These are phyloP conservation scores for Volvariella volvacea DNA, from an alignment of 1,284 basidiomycete genomes.

Conservation along the genomic window DNA sequence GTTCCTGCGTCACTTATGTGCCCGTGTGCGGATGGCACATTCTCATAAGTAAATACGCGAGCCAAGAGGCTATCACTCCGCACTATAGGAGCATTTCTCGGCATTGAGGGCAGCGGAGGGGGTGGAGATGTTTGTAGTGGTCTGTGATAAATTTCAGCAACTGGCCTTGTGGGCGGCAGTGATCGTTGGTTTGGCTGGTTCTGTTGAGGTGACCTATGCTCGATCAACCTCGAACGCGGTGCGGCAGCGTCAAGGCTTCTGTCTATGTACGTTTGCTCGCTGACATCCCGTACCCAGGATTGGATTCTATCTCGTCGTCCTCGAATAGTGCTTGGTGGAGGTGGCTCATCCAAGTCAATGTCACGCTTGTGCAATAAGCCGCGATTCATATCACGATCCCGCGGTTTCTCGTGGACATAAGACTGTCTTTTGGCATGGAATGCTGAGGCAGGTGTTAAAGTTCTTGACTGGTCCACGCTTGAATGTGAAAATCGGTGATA, in stretches of 20 bases:
- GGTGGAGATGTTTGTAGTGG: not conserved
- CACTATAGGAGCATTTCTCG: not conserved
- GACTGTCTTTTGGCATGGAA: too few species aligned
- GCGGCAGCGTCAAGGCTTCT: too few species aligned
- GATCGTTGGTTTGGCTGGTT: too few species aligned
- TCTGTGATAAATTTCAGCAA: too few species aligned
- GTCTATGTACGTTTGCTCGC: too few species aligned
- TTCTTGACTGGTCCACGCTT: conserved; percentile 14
- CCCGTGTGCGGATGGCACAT: conserved; percentile 6
- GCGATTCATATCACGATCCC: conserved; percentile 9
- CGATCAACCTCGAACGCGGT: too few species aligned
- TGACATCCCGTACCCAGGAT: too few species aligned
- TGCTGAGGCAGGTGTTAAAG: not conserved
- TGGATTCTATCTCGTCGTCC: too few species aligned
- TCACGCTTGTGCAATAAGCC: conserved; percentile 7
- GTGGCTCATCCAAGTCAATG: conserved; percentile 14
- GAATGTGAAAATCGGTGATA: conserved; percentile 48
- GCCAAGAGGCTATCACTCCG: conserved; percentile 8
- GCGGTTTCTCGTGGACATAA: too few species aligned
- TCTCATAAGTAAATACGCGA: conserved; percentile 9
- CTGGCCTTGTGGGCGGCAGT: too few species aligned
- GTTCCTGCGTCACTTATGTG: conserved; percentile 4
- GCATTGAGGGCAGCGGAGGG: not conserved
- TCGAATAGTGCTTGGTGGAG: conserved; percentile 2
- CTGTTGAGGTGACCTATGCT: too few species aligned